Evolutionary conservation across 306 rosid species (phyloP).

Genomic region (Rosa chinensis): DNA sequence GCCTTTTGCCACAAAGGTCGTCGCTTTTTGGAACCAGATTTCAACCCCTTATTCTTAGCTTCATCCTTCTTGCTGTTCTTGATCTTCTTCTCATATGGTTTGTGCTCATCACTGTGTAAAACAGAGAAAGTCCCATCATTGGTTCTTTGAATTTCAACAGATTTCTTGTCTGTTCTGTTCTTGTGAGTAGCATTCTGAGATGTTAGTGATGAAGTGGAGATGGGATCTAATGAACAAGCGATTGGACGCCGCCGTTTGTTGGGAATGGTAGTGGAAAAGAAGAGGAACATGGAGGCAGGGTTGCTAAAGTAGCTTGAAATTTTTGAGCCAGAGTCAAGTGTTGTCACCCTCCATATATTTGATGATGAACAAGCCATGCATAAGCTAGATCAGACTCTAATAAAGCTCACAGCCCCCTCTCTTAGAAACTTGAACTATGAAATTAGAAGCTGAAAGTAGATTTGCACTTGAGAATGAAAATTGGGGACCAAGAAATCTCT

Average conservation of each 20-base stretch:
- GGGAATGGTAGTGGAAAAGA: conserved; percentile 17
- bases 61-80: conserved; percentile 13
- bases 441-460: background rate
- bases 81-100: background rate
- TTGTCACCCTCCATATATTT: conserved; percentile 15
- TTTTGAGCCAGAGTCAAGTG: conserved; percentile 13
- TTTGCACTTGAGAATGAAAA: background rate
- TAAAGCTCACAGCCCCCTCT: background rate
- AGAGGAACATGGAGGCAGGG: conserved; percentile 10
- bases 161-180: conserved; percentile 6
- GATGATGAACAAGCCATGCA: conserved; percentile 24
- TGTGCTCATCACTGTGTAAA: conserved; percentile 9
- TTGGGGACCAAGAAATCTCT: background rate
- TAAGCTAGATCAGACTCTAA: background rate
- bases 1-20: conserved; percentile 41
- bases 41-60: background rate
- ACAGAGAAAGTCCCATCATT: background rate
- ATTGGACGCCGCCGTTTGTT: conserved; percentile 3
- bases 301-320: background rate
- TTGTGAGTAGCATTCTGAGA: conserved; percentile 13
- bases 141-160: conserved; percentile 16
- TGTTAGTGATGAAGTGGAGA: conserved; percentile 9
- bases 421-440: background rate
- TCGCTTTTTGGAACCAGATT: conserved; percentile 3
- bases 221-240: conserved; percentile 21